These are phyloP conservation scores for Venturia aucupariae DNA, from an alignment of 2,329 filamentous ascomycete genomes.

Conservation along the genomic window DNA sequence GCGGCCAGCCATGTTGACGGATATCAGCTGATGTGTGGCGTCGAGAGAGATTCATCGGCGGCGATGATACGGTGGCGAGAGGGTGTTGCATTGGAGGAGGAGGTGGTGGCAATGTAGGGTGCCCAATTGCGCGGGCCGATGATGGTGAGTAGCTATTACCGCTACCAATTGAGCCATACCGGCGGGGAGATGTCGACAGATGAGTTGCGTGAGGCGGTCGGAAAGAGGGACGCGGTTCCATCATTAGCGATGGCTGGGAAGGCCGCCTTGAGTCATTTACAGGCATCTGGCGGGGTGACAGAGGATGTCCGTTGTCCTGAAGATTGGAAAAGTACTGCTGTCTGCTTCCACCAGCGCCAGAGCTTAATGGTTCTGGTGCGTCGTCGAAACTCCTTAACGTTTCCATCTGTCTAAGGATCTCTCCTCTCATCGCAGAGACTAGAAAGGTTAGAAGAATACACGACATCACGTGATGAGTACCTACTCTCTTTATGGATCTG, in stretches of 20 bases:
- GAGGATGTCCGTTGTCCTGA: conserved; percentile 51
- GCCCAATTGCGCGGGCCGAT: conserved; percentile 57
- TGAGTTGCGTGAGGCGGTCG: conserved; percentile 74
- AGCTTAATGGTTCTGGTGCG: conserved; percentile 57
- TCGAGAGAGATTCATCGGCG: conserved; percentile 60
- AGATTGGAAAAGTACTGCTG: conserved; percentile 35
- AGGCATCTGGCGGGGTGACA: conserved; percentile 79
- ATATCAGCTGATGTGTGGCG: conserved; percentile 96
- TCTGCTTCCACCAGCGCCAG: conserved; percentile 36
- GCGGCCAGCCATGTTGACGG: conserved; percentile 59
- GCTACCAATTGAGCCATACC: conserved; percentile 77
- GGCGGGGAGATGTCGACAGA: conserved; percentile 65
- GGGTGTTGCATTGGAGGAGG: conserved; percentile 51
- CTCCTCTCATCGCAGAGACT: conserved; percentile 52
- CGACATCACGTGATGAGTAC: conserved; percentile 27
- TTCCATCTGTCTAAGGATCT: conserved; percentile 53
- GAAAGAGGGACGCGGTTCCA: conserved; percentile 47
- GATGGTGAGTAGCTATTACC: conserved; percentile 57
- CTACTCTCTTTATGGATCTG: conserved; percentile 73
- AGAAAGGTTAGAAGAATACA: conserved; percentile 21
- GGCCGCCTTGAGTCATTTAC: conserved; percentile 73
- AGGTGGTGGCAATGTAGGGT: conserved; percentile 53
- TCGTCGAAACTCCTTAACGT: conserved; percentile 46
- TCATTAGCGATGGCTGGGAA: conserved; percentile 44
- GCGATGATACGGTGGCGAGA: conserved; percentile 43